Conservation (phyloP, 805 yeast genomes). For the Lipomyces yamanashiensis region DNA sequence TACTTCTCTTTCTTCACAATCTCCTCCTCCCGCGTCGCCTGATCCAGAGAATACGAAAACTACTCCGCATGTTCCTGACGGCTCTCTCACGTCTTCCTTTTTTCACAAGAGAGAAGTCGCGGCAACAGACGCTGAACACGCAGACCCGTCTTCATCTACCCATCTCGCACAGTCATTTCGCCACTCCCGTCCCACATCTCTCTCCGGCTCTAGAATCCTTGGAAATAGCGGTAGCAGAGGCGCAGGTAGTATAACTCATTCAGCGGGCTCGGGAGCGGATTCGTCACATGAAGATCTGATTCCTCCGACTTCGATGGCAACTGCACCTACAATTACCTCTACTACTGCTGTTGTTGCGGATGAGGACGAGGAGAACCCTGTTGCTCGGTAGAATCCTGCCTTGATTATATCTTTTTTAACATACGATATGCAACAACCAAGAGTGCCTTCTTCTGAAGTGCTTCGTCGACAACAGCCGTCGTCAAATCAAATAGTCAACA, state of each 20-base stretch:
- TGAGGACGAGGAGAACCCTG: background rate
- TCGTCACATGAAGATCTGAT: constrained; percentile 18
- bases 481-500: constrained; percentile 88
- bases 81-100: no score
- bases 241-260: background rate
- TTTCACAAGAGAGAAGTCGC: background rate
- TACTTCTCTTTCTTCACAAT: background rate
- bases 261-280: background rate
- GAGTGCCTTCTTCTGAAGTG: constrained; percentile 55
- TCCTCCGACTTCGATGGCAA: background rate
- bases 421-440: constrained; percentile 75
- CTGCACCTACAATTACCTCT: no score
- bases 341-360: background rate
- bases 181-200: no score
- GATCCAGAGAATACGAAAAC: background rate
- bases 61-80: no score
- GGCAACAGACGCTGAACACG: background rate
- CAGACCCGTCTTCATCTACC: background rate
- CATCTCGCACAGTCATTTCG: background rate
- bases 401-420: no score
- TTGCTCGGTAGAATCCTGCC: background rate
- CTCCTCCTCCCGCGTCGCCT: background rate
- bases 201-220: background rate
- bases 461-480: constrained; percentile 81
- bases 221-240: background rate